phyloP scores from a whole-genome alignment of 495 filamentous ascomycete species.

The Xanthoparmelia taractica region DNA sequence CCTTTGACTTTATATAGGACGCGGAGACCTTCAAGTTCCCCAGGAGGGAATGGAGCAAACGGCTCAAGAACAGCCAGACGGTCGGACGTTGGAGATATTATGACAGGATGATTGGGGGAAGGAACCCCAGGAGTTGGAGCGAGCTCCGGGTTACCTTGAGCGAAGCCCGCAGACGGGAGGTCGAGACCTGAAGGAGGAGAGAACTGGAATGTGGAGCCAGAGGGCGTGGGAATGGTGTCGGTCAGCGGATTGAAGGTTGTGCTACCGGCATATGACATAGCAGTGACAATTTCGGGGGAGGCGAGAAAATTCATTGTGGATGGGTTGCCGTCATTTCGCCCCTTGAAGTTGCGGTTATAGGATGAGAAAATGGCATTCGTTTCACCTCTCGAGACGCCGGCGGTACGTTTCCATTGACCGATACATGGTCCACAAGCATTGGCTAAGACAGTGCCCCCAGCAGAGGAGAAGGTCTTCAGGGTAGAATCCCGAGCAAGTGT shows the following conservation, averaged over 20 bases:
- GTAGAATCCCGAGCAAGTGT: slow-evolving; percentile 83
- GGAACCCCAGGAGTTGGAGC: slow-evolving; percentile 63
- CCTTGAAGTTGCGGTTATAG: slow-evolving; percentile 98
- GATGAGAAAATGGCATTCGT: slow-evolving; percentile 93
- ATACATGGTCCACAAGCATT: slow-evolving; percentile 96
- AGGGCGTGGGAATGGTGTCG: slow-evolving; percentile 73
- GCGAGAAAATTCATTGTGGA: slow-evolving; percentile 98
- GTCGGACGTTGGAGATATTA: slow-evolving; percentile 74
- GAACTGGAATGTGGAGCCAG: slow-evolving; percentile 78
- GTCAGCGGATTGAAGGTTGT: slow-evolving; percentile 97
- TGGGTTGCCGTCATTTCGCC: slow-evolving; percentile 92
- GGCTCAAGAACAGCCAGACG: slow-evolving; percentile 88
- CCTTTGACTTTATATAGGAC: slow-evolving; percentile 93
- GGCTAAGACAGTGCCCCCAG: slow-evolving; percentile 82
- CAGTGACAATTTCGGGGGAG: slow-evolving; percentile 91
- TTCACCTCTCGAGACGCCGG: slow-evolving; percentile 71
- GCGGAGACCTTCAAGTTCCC: slow-evolving; percentile 62
- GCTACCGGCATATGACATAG: slow-evolving; percentile 83
- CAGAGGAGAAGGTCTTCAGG: slow-evolving; percentile 74
- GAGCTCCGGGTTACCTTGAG: slow-evolving; percentile 66
- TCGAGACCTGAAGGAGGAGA: slow-evolving; percentile 68
- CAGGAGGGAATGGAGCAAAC: slow-evolving; percentile 72
- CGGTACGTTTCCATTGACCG: slow-evolving; percentile 92
- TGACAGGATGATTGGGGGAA: slow-evolving; percentile 54
- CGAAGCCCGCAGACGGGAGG: slow-evolving; percentile 72